phyloP scores from a whole-genome alignment of 331 rosid genomes.

The Malus hybrid region DNA sequence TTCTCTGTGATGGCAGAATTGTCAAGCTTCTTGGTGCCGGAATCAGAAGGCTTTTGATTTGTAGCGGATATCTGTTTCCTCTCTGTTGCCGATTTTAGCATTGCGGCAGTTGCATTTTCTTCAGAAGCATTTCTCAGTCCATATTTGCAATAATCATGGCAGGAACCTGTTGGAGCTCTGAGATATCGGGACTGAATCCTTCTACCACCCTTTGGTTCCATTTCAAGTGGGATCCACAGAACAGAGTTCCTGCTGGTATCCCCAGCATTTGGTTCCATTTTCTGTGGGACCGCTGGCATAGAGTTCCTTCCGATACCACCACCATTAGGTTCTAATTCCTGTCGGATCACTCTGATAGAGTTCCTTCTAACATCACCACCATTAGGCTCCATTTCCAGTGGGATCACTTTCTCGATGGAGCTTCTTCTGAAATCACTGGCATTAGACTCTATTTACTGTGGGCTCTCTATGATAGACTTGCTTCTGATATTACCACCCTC shows the following conservation, averaged over 20 bases:
- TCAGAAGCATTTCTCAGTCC: conserved; percentile 38
- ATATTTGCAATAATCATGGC: conserved; percentile 77
- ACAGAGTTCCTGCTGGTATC: background rate
- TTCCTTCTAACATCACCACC: background rate
- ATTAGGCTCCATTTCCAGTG: conserved; percentile 19
- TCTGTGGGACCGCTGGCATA: conserved; percentile 4
- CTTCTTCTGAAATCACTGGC: background rate
- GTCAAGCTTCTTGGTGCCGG: conserved; percentile 1
- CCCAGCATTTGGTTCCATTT: conserved; percentile 13
- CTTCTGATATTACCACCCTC: background rate
- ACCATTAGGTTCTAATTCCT: background rate
- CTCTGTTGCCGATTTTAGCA: conserved; percentile 14
- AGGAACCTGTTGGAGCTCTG: conserved; percentile 40
- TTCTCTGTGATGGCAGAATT: background rate
- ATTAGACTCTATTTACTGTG: conserved; percentile 19
- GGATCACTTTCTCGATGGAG: background rate
- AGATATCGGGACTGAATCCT: conserved; percentile 63
- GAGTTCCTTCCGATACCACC: conserved; percentile 13
- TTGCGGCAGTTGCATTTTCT: conserved; percentile 31
- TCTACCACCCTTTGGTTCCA: conserved; percentile 1
- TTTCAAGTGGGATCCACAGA: background rate
- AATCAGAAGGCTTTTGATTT: conserved; percentile 20
- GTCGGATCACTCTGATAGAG: background rate
- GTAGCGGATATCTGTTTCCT: background rate
- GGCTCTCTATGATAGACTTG: background rate